Percentiles rank a stretch among this genome's conserved stretches.
phyloP scores from a whole-genome alignment of 164 flowering plant genomes.

The Tetrastigma voinierianum region DNA sequence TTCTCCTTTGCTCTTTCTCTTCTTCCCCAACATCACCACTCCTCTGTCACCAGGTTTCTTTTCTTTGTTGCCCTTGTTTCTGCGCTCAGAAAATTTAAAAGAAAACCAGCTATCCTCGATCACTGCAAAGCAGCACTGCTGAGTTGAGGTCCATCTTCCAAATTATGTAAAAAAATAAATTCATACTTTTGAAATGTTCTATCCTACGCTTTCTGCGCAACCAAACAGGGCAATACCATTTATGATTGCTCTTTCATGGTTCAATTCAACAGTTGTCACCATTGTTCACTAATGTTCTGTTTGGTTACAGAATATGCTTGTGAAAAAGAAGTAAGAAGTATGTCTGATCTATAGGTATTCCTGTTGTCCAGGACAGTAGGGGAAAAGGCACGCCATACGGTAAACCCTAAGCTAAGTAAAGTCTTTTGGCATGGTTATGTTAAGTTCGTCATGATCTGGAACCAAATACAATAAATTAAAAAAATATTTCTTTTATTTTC shows the following conservation, averaged over 20 bases:
- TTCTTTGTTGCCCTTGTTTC: not conserved
- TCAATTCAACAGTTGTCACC: not conserved
- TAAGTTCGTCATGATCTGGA: too few species aligned
- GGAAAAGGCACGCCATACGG: not conserved
- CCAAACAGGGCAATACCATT: not conserved
- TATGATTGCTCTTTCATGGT: not conserved
- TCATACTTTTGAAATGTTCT: not conserved
- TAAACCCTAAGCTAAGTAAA: not conserved
- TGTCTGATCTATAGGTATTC: not conserved
- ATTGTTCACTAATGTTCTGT: not conserved
- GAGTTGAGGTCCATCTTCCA: too few species aligned
- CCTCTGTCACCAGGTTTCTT: slow-evolving; percentile 59
- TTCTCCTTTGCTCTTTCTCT: slow-evolving; percentile 49
- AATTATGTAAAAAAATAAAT: too few species aligned
- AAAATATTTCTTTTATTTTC: not conserved
- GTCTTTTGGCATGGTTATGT: not conserved
- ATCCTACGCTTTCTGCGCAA: not conserved
- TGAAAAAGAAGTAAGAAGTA: not conserved
- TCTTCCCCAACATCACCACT: slow-evolving; percentile 55
- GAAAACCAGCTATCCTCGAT: too few species aligned
- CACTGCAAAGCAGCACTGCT: too few species aligned
- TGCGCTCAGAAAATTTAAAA: not conserved
- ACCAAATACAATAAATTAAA: not conserved
- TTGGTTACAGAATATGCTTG: not conserved
- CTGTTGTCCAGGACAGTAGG: not conserved